These are phyloP conservation scores for Thinopyrum obtusiflorum DNA, from an alignment of 202 grass and related monocot genomes.

Conservation along the genomic window DNA sequence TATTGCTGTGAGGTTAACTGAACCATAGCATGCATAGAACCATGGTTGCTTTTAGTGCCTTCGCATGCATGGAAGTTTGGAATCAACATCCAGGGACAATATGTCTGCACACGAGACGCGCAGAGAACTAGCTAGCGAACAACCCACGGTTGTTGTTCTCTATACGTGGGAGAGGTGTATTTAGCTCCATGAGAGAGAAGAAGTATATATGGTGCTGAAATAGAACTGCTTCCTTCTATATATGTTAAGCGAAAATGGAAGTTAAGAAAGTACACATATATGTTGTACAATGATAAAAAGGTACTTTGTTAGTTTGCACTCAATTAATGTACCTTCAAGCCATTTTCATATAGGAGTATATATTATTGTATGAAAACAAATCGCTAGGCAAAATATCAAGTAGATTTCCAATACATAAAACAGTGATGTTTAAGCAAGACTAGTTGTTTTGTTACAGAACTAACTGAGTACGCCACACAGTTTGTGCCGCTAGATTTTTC, in stretches of 20 bases:
- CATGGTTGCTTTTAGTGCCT: background rate
- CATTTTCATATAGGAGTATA: background rate
- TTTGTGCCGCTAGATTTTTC: background rate
- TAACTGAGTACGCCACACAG: background rate
- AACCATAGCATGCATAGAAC: background rate
- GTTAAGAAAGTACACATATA: background rate
- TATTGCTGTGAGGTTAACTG: conserved; percentile 11
- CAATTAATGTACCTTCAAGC: background rate
- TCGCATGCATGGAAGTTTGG: conserved; percentile 32
- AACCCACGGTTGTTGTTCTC: background rate
- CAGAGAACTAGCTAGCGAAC: background rate
- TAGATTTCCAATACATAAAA: background rate
- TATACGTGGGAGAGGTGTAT: background rate
- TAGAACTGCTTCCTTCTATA: background rate
- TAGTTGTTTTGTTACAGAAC: background rate
- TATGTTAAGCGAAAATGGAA: background rate
- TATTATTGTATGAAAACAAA: background rate
- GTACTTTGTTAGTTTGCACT: background rate
- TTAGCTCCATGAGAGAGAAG: background rate
- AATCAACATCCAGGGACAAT: conserved; percentile 18
- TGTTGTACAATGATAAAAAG: background rate
- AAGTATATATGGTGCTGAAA: background rate
- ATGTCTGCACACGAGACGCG: background rate
- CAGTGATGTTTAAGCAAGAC: background rate
- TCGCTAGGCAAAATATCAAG: background rate